Base-by-base conservation (phyloP, 306 rosid genomes). In the Casuarina equisetifolia region DNA sequence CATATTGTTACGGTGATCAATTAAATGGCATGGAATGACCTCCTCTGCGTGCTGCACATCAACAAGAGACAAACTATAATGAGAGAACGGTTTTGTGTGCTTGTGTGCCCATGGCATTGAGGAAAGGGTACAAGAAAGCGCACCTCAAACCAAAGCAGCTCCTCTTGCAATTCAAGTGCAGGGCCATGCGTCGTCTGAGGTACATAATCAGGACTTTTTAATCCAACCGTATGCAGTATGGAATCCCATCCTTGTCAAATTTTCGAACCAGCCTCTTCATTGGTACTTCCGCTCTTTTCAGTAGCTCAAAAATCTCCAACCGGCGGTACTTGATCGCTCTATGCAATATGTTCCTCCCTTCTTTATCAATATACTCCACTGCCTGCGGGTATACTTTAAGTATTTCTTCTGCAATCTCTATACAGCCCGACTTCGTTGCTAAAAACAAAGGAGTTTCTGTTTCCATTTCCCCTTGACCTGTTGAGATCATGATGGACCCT, bases 101-200 rank as follows among this genome's bases (percentile, higher is more conserved):
- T 7, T 8, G 39, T 19, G n/a, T 2, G 35, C 9, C 64, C 35
- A 57, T 19, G 7, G 64, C 64, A 57, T 3, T 16, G 36, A 57
- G 64, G 20, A 57, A 9, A 20, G 64, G 63, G 36, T 57, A 32
- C 66, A 2, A 9, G 2, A 58, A 58, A 20, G 8, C 4, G n/a
- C 43, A 63, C 69, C 69, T 63, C 69, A 63, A 63, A 63, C 69
- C 69, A 38, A 35, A 35, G 9, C 69, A 36, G 2, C 44, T 63
- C 69, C 19, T 63, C 69, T 38, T 15, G 45, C 69, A 63, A 63
- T 36, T 36, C 19, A 13, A 13, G 45, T 3, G 68, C 68, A 36
- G 68, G 68, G 43, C 68, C 68, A 11, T 20, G n/a, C 44, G 36
- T 35, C 43, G 11, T 36, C 68, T 10, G 4, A 32, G 44, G 68